phyloP scores from a whole-genome alignment of 345 rosid genomes.

The Acer yangbiense region DNA sequence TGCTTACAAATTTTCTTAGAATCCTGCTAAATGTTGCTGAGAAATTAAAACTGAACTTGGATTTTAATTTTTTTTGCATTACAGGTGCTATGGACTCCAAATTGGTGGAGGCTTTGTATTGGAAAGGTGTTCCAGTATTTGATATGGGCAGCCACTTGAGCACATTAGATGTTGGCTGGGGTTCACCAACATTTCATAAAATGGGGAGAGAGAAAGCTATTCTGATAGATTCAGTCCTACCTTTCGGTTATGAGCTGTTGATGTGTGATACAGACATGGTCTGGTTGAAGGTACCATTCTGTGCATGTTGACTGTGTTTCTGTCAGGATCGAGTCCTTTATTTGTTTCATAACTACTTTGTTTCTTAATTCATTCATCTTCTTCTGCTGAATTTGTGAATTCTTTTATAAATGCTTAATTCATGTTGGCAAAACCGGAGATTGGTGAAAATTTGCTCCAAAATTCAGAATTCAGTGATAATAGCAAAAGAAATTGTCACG shows the following conservation, averaged over 20 bases:
- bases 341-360: background rate
- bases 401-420: background rate
- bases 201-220: constrained; percentile 99
- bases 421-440: background rate
- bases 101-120: constrained; percentile 86
- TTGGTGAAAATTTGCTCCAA: background rate
- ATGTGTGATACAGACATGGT: constrained; percentile 99
- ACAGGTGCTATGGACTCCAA: constrained; percentile 97
- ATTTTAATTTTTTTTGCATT: background rate
- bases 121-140: constrained; percentile 97
- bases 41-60: background rate
- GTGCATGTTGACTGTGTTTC: background rate
- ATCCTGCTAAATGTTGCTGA: background rate
- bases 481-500: background rate
- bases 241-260: constrained; percentile 81
- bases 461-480: background rate
- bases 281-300: constrained; percentile 79
- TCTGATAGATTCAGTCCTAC: constrained; percentile 82
- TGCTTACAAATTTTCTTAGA: background rate
- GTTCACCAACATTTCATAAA: constrained; percentile 94
- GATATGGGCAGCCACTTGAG: constrained; percentile 99
- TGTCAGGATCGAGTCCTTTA: background rate
- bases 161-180: constrained; percentile 97
- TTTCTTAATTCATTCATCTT: background rate
- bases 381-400: background rate